Conservation (phyloP, 331 rosid genomes). For the Pyracantha coccinea region DNA sequence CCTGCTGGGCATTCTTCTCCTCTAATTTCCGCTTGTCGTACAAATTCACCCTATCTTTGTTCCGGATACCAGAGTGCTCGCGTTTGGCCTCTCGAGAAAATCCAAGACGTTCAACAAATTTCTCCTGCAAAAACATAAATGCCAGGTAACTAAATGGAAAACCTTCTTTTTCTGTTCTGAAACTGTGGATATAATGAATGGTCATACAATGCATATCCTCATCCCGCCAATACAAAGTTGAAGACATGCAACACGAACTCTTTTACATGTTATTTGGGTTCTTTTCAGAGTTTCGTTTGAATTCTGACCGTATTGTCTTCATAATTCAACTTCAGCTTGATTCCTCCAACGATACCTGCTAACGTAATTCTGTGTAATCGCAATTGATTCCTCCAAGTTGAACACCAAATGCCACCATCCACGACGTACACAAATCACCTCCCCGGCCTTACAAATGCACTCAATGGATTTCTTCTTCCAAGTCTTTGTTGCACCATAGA, state of each 20-base stretch:
- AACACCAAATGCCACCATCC: slow-evolving; percentile 99
- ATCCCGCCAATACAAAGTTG: background rate
- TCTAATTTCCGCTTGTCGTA: slow-evolving; percentile 52
- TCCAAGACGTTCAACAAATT: slow-evolving; percentile 72
- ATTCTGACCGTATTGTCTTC: too few relatives aligned
- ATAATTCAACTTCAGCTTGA: too few relatives aligned
- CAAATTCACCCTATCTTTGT: slow-evolving; percentile 69
- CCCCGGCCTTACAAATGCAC: slow-evolving; percentile 84
- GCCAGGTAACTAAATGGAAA: background rate
- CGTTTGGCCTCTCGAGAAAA: slow-evolving; percentile 71
- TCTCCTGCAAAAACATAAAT: slow-evolving; percentile 45
- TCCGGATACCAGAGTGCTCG: slow-evolving; percentile 62
- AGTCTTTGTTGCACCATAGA: slow-evolving; percentile 59
- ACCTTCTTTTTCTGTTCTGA: background rate
- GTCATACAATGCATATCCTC: background rate
- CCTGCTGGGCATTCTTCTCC: slow-evolving; percentile 41
- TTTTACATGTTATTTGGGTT: background rate
- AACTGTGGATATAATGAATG: background rate
- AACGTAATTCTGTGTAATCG: slow-evolving; percentile 90
- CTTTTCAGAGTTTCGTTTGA: background rate
- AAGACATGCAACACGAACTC: background rate
- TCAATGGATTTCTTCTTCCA: slow-evolving; percentile 80
- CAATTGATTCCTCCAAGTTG: slow-evolving; percentile 86
- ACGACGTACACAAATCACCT: slow-evolving; percentile 76
- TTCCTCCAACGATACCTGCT: slow-evolving; percentile 64